Evolutionary conservation across 805 yeast species (phyloP), one percentile per base, ranked within the genome.

Genomic region (Candida boidinii): DNA sequence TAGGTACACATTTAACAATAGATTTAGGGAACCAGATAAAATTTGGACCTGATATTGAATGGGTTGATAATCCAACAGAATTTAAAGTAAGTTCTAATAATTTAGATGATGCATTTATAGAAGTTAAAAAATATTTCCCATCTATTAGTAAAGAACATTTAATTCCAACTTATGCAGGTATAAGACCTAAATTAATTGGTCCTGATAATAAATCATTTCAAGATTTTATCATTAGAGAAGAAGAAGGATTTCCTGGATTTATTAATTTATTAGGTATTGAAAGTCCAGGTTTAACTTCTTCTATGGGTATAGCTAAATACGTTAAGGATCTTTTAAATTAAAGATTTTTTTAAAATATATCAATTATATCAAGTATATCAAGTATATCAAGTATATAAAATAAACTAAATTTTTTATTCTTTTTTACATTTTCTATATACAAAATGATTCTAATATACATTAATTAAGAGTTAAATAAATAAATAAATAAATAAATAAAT

Each of bases 31-130:
- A 94, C 0, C 79, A 77, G 43, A 57, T 87, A 18, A 69, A 73
- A 41, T 87, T 87, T 51, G 96, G 96, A 0, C 96, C 96, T 0
- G 95, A 88, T 51, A 55, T 85, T 26, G 92, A 86, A 53, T 86
- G 94, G 84, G 73, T 82, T 2, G 70, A 67, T 5, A 29, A 58
- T 42, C 60, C 64, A 10, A 39, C 40, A 5, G 74, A 76, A 46
- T 70, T 73, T 39, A 48, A 58, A 5, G 79, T 77, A 6, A 66
- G 62, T 40, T 54, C 52, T 2, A 33, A 46, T 1, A 79, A 79
- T 37, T 48, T 79, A 7, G 61, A 62, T 9, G 60, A 58, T 0
- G 92, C 92, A 0, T 66, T 56, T 36, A 54, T 62, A 21, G 83
- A 79, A 7, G 79, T 85, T 5, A 45, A 56, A 9, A 60, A 64